Base-by-base conservation (phyloP, 352 stramenopile genomes). In the Phytophthora europaea region DNA sequence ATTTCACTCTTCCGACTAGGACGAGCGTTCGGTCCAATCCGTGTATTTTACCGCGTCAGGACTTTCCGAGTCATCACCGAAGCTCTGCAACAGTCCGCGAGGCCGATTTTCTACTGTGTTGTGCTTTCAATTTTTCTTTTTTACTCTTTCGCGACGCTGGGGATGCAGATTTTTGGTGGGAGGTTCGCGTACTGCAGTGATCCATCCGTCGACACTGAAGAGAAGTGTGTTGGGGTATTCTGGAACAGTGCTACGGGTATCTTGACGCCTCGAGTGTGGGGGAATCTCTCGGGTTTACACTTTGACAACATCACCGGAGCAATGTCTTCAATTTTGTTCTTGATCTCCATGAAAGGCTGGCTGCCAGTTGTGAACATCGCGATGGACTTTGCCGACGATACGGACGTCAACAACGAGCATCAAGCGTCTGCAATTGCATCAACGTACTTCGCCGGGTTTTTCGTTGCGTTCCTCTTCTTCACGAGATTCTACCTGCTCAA, bases 291-390 rank as follows among this genome's bases (percentile, higher is more conserved):
- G 0, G 85, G 84, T 4, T 82, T 96, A 62, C 87, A 94, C 59
- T 97, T 97, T 56, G 89, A 97, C 68, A 87, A 92, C 43, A 92
- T 97, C n/a, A 75, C 75, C 8, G 87, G 81, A 3, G 88, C 91
- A 12, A 92, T 97, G 75, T 75, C 79, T 6, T 93, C 87, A 0
- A 87, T 96, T 23, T 74, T 96, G n/a, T 90, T 92, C 50, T 65
- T 95, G 10, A 72, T 97, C 5, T 92, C 90, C 7, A 95, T 95
- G 78, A 96, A 95, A 80, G 88, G 85, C 16, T 97, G 90, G 90
- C 74, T 94, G 1, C 87, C 87, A 0, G 89, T 94, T 64, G 84
- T 97, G 16, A 96, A 95, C 28, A 78, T 89, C 7, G 88, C 88
- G 5, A 95, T 95, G 84, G 88, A 97, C 65, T 79, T 79, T 54